phyloP scores from a whole-genome alignment of 768 basidiomycete genomes.

The Russula compacta region DNA sequence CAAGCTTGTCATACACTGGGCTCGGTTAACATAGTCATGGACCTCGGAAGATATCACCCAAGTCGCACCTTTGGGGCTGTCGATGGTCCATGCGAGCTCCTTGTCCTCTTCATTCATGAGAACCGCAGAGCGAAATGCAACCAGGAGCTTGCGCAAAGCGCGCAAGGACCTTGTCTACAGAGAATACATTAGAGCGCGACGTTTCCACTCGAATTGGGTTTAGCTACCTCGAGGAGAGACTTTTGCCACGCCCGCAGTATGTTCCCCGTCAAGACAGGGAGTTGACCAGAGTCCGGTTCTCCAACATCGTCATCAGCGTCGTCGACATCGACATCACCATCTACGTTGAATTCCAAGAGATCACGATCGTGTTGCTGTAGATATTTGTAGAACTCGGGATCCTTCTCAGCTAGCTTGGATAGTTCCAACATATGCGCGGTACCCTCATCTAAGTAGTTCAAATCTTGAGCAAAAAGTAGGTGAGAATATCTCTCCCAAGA shows the following conservation, averaged over 20 bases:
- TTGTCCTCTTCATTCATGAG: constrained; percentile 83
- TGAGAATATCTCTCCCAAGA: not conserved
- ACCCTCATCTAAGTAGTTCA: constrained; percentile 48
- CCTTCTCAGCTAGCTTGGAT: constrained; percentile 84
- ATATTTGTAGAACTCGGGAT: constrained; percentile 99
- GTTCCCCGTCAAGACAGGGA: constrained; percentile 55
- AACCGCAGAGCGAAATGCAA: constrained; percentile 87
- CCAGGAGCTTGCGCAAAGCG: constrained; percentile 70
- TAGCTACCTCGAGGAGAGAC: constrained; percentile 66
- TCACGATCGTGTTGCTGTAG: constrained; percentile 92
- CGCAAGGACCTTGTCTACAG: constrained; percentile 75
- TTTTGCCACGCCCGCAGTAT: constrained; percentile 82
- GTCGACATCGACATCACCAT: constrained; percentile 33
- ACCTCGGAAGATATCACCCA: not conserved
- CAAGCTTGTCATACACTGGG: constrained; percentile 88
- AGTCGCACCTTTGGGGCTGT: constrained; percentile 59
- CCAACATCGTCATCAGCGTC: constrained; percentile 39
- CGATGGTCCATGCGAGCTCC: constrained; percentile 77
- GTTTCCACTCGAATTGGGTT: not conserved
- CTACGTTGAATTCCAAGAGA: constrained; percentile 64
- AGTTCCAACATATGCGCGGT: constrained; percentile 70
- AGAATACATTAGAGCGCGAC: not conserved
- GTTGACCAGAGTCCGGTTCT: constrained; percentile 34
- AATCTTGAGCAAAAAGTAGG: not conserved
- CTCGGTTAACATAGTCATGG: not conserved